Evolutionary conservation across 495 filamentous ascomycete genomes (phyloP), one percentile per base, ranked within the genome.

Genomic region (Trypethelium eluteriae): DNA sequence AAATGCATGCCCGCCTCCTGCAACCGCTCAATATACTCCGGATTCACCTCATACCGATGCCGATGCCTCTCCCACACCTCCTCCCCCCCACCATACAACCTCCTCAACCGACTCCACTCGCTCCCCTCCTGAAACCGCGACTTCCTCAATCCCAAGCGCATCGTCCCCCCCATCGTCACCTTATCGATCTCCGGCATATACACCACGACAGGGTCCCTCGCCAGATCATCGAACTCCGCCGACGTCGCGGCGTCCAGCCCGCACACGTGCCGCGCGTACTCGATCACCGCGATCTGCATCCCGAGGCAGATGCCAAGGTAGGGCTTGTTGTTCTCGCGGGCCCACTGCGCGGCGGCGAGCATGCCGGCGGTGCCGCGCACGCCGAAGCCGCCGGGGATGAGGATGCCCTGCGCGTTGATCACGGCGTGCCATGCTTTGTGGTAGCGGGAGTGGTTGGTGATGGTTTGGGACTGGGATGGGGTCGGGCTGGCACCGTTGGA

Each of bases 241-340:
- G 84, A 88, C 12, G 79, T 82, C 2, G 89, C 91, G 62, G 80
- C 77, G 6, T 76, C 69, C 39, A 64, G 14, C 38, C 80, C 84
- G 78, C 82, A 87, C 10, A 91, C 78, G 67, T 92, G 84, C 44
- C 89, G 83, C n/a, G 90, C 90, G 67, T 84, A 90, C 73, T 98
- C 93, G 68, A 96, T 89, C 16, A 96, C 92, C 18, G 94, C 93
- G 46, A 96, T 80, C 75, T 98, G 94, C 86, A 98, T 90, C 46
- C 94, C 94, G 16, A 98, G 84, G 76, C 94, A 98, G 65, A 98
- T 89, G 64, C 94, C 93, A 7, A 98, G 83, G 78, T 88, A 96
- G 34, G 93, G 93, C 3, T 81, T 83, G 49, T 88, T 87, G 67
- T 91, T 87, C 59, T 88, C 86, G 44, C 94, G 88, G 9, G 93